Evolutionary conservation across 345 rosid species (phyloP).

Genomic region (Excoecaria agallocha): DNA sequence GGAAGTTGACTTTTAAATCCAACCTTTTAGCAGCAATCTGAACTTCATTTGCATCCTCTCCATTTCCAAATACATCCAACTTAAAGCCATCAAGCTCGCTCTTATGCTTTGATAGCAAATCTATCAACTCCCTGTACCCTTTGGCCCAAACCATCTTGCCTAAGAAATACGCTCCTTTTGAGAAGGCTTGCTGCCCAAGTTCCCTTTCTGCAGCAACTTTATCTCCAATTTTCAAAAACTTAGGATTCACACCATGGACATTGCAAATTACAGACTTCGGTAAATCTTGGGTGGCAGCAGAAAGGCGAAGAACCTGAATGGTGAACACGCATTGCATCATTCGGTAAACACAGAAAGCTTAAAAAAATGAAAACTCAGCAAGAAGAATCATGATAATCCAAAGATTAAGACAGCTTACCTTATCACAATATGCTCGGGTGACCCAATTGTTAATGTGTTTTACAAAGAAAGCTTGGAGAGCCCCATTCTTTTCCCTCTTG

Average conservation of each 20-base stretch:
- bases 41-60: conserved; percentile 91
- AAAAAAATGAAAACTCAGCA: neutral
- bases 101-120: conserved; percentile 74
- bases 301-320: conserved; percentile 88
- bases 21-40: conserved; percentile 63
- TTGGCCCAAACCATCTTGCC: conserved; percentile 99
- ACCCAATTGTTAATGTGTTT: conserved; percentile 94
- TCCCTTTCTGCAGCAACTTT: conserved; percentile 73
- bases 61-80: conserved; percentile 91
- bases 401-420: conserved; percentile 43
- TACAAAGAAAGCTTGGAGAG: conserved; percentile 88
- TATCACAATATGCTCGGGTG: conserved; percentile 82
- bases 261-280: conserved; percentile 90
- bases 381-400: conserved; percentile 4
- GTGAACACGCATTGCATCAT: conserved; percentile 10
- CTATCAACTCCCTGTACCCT: conserved; percentile 90
- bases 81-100: conserved; percentile 77
- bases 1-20: conserved; percentile 75
- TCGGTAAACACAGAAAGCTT: neutral
- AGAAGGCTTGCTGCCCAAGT: conserved; percentile 88
- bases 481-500: conserved; percentile 94
- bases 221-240: conserved; percentile 88
- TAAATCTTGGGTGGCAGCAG: conserved; percentile 91
- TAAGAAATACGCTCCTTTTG: conserved; percentile 93
- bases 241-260: conserved; percentile 96